These are phyloP conservation scores for Colletotrichum somersetense DNA, from an alignment of 2,329 filamentous ascomycete species.

Conservation along the genomic window DNA sequence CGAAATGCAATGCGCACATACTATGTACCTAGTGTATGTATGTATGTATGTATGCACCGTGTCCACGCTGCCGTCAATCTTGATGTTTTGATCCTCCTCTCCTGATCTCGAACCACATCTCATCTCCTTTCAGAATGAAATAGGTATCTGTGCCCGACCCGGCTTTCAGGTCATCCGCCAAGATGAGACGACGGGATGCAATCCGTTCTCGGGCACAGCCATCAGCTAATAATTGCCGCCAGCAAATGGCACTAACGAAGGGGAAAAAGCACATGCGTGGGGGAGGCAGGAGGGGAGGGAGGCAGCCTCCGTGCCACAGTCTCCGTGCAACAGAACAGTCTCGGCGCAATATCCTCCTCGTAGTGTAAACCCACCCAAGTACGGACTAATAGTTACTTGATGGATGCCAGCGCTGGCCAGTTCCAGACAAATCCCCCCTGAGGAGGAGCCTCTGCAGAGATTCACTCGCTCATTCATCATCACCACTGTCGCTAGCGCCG, in stretches of 20 bases:
- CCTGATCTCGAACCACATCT: background rate
- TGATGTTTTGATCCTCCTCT: background rate
- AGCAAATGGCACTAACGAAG: background rate
- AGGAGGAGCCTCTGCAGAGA: background rate
- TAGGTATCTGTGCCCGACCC: constrained; percentile 25
- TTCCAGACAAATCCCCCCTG: background rate
- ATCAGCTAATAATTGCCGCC: constrained; percentile 14
- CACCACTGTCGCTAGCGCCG: constrained; percentile 37
- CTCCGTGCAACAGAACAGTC: background rate
- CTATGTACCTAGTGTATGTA: too few relatives aligned
- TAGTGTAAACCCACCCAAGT: too few relatives aligned
- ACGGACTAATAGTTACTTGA: too few relatives aligned
- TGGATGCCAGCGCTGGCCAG: too few relatives aligned
- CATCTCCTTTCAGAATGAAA: background rate
- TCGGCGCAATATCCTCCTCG: background rate
- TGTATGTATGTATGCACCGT: too few relatives aligned
- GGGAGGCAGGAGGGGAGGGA: background rate
- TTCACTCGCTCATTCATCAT: constrained; percentile 21
- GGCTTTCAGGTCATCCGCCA: constrained; percentile 27
- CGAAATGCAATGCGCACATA: background rate
- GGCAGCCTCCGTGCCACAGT: constrained; percentile 4
- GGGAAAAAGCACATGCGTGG: constrained; percentile 13
- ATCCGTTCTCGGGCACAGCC: constrained; percentile 25
- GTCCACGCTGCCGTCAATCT: background rate
- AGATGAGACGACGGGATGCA: constrained; percentile 39